phyloP scores from a whole-genome alignment of 2,329 filamentous ascomycete genomes.

The Diaporthe ampelina region DNA sequence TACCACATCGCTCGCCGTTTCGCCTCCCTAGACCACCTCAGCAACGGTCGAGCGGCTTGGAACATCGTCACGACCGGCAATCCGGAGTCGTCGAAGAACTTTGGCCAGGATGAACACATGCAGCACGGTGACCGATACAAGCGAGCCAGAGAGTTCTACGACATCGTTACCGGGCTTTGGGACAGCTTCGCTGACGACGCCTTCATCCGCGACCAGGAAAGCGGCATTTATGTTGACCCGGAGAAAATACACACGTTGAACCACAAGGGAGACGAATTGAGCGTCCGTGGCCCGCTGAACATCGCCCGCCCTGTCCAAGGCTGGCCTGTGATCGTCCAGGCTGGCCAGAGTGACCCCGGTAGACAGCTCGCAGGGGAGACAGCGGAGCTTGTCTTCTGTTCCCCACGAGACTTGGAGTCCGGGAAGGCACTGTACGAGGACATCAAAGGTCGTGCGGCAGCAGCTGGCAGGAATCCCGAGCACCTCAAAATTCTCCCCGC shows the following conservation, averaged over 20 bases:
- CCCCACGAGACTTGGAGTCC: slow-evolving; percentile 58
- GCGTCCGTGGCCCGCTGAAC: slow-evolving; percentile 63
- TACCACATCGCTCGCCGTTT: slow-evolving; percentile 68
- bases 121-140: slow-evolving; percentile 65
- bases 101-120: slow-evolving; percentile 63
- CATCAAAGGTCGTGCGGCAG: slow-evolving; percentile 62
- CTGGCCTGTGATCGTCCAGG: slow-evolving; percentile 69
- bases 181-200: slow-evolving; percentile 70
- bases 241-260: slow-evolving; percentile 66
- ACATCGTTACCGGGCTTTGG: slow-evolving; percentile 65
- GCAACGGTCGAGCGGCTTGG: slow-evolving; percentile 64
- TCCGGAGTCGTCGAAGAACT: slow-evolving; percentile 66
- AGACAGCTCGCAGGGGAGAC: slow-evolving; percentile 66
- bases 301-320: slow-evolving; percentile 67
- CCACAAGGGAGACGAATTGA: slow-evolving; percentile 62
- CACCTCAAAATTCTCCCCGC: slow-evolving; percentile 67
- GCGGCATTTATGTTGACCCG: slow-evolving; percentile 64
- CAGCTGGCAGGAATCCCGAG: slow-evolving; percentile 59
- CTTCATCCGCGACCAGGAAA: slow-evolving; percentile 62
- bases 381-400: slow-evolving; percentile 67
- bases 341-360: slow-evolving; percentile 66
- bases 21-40: slow-evolving; percentile 67
- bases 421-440: slow-evolving; percentile 65
- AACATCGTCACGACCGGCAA: slow-evolving; percentile 68
- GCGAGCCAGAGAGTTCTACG: slow-evolving; percentile 65